Evolutionary conservation across 768 basidiomycete genomes (phyloP).

Genomic region (Mrakia frigida): DNA sequence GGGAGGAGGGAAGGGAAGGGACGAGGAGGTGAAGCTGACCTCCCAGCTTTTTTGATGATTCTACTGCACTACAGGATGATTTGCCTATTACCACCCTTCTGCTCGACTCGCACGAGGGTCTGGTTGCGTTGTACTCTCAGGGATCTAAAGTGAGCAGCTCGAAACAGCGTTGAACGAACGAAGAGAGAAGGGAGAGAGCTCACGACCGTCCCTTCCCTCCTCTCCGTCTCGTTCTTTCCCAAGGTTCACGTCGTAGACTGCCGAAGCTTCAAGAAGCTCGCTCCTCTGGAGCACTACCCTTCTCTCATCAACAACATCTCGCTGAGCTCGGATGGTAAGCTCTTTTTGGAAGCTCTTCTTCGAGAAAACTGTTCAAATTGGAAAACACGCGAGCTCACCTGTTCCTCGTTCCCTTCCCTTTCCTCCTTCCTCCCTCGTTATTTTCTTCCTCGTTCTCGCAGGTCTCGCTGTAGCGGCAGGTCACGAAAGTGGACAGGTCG

Average conservation of each 20-base stretch:
- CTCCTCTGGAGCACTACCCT: background rate
- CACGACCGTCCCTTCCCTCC: background rate
- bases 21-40: background rate
- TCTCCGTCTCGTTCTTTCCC: background rate
- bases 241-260: background rate
- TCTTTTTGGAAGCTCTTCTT: too few species aligned
- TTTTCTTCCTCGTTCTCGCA: too few species aligned
- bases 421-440: too few species aligned
- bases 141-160: background rate
- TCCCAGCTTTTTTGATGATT: too few species aligned
- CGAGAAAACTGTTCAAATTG: too few species aligned
- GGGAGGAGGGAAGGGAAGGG: background rate
- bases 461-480: background rate
- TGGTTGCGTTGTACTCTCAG: background rate
- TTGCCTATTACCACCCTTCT: background rate
- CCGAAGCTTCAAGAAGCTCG: background rate
- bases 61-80: background rate
- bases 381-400: too few species aligned
- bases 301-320: constrained; percentile 12
- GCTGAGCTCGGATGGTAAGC: background rate
- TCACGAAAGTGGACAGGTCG: background rate
- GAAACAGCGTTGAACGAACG: too few species aligned
- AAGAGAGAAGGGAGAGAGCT: too few species aligned
- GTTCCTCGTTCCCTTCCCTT: too few species aligned
- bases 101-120: background rate